A percentile compares a stretch with the other conserved stretches of the same genome.
Conservation (phyloP, 225 moss, liverwort and hornwort species). For the Antitrichia curtipendula region DNA sequence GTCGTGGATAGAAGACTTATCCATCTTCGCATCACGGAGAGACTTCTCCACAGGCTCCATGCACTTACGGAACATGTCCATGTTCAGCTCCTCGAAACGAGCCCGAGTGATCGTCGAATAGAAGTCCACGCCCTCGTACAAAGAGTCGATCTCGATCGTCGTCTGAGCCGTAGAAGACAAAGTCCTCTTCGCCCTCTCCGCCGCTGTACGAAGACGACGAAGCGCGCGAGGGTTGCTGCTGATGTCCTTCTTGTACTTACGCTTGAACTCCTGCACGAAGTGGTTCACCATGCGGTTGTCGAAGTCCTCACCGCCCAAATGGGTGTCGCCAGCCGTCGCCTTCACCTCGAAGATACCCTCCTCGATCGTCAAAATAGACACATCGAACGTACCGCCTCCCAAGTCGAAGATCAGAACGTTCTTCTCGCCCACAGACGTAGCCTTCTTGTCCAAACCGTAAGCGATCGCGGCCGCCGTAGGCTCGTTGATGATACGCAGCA, state of each 20-base stretch:
- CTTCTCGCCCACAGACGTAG: slow-evolving; percentile 7
- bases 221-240: slow-evolving; percentile 21
- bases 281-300: slow-evolving; percentile 37
- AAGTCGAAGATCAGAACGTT: slow-evolving; percentile 11
- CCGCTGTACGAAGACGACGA: slow-evolving; percentile 13
- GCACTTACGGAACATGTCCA: slow-evolving; percentile 27
- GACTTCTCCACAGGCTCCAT: slow-evolving; percentile 22
- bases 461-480: slow-evolving; percentile 28
- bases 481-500: slow-evolving; percentile 23
- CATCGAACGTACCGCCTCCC: slow-evolving; percentile 25
- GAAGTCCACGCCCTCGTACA: slow-evolving; percentile 20
- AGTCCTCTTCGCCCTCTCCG: slow-evolving; percentile 29
- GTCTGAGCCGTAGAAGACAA: slow-evolving; percentile 20
- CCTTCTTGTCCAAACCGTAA: slow-evolving; percentile 32
- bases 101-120: slow-evolving; percentile 13
- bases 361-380: slow-evolving; percentile 26
- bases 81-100: slow-evolving; percentile 14
- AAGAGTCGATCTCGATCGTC: slow-evolving; percentile 15
- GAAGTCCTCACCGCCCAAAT: slow-evolving; percentile 17
- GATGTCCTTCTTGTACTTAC: slow-evolving; percentile 21
- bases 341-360: slow-evolving; percentile 27
- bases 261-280: slow-evolving; percentile 35
- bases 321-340: slow-evolving; percentile 15
- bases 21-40: slow-evolving; percentile 11
- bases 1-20: background rate